phyloP scores from a whole-genome alignment of 192 early-diverging fungal genomes.

The Backusella luteola region DNA sequence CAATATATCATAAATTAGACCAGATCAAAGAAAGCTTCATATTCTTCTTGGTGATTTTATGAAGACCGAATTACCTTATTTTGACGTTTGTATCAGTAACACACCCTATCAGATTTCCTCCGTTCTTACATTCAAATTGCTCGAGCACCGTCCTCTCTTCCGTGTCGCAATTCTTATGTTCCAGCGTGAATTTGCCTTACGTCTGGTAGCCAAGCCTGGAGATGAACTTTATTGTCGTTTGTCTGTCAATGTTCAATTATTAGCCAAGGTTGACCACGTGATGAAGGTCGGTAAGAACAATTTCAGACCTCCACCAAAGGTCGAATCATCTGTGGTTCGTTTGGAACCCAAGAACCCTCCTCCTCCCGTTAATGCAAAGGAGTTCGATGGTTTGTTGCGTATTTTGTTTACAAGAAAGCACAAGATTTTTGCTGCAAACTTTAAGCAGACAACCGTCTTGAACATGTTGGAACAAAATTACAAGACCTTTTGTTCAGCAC shows the following conservation, averaged over 20 bases:
- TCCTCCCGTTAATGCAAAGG: constrained; percentile 91
- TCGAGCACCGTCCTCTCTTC: constrained; percentile 92
- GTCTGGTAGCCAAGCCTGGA: constrained; percentile 92
- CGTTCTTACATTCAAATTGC: constrained; percentile 91
- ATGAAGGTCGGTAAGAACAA: constrained; percentile 99
- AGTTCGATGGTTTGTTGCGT: constrained; percentile 96
- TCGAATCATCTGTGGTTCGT: constrained; percentile 93
- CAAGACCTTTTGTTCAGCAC: constrained; percentile 86
- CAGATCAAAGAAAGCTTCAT: constrained; percentile 80
- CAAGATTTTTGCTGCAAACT: constrained; percentile 81
- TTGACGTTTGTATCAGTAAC: constrained; percentile 98
- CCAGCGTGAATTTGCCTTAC: constrained; percentile 97
- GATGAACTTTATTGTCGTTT: constrained; percentile 90
- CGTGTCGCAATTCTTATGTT: constrained; percentile 94
- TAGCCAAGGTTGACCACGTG: constrained; percentile 91
- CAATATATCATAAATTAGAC: constrained; percentile 36
- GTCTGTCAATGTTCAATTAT: constrained; percentile 91
- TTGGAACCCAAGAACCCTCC: constrained; percentile 93
- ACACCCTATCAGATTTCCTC: constrained; percentile 99
- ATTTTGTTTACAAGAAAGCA: constrained; percentile 93
- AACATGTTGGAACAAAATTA: constrained; percentile 96
- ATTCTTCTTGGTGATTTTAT: constrained; percentile 98
- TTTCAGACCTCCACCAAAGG: constrained; percentile 96
- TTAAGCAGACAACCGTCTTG: constrained; percentile 84
- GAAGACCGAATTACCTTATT: constrained; percentile 94